These are phyloP conservation scores for Agroathelia rolfsii DNA, from an alignment of 1,284 basidiomycete genomes.

Conservation along the genomic window DNA sequence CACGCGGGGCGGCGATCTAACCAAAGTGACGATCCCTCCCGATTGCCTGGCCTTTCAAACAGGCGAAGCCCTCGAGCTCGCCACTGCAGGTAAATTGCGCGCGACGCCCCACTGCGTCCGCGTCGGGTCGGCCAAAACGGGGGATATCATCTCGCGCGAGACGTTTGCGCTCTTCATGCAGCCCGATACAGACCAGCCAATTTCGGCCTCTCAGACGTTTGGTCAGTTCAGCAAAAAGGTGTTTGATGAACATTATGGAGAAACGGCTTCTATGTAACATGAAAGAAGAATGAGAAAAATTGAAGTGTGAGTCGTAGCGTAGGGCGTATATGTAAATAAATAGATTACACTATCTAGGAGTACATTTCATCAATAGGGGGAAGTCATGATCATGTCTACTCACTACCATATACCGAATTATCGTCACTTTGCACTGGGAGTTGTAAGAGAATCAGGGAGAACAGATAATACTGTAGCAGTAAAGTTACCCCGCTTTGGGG, in stretches of 20 bases:
- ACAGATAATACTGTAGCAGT: conserved; percentile 51
- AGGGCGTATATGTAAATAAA: conserved; percentile 13
- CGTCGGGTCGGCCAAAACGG: conserved; percentile 39
- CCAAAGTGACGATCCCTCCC: conserved; percentile 75
- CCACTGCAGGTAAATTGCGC: conserved; percentile 65
- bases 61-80: conserved; percentile 83
- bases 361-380: too few species aligned
- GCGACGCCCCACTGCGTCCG: conserved; percentile 90
- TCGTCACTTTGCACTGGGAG: conserved; percentile 33
- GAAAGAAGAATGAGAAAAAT: too few species aligned
- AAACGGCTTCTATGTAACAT: conserved; percentile 17
- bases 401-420: too few species aligned
- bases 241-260: conserved; percentile 69
- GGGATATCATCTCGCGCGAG: conserved; percentile 60
- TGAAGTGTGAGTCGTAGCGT: too few species aligned
- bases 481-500: conserved; percentile 50
- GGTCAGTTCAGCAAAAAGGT: conserved; percentile 82
- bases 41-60: conserved; percentile 87
- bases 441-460: conserved; percentile 40
- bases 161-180: conserved; percentile 91
- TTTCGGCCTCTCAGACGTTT: conserved; percentile 68
- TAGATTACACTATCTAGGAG: too few species aligned
- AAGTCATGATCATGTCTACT: too few species aligned
- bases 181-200: conserved; percentile 70
- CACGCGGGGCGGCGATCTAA: conserved; percentile 63